Conservation (phyloP, 1,284 basidiomycete genomes). For the Boletellus sp. region DNA sequence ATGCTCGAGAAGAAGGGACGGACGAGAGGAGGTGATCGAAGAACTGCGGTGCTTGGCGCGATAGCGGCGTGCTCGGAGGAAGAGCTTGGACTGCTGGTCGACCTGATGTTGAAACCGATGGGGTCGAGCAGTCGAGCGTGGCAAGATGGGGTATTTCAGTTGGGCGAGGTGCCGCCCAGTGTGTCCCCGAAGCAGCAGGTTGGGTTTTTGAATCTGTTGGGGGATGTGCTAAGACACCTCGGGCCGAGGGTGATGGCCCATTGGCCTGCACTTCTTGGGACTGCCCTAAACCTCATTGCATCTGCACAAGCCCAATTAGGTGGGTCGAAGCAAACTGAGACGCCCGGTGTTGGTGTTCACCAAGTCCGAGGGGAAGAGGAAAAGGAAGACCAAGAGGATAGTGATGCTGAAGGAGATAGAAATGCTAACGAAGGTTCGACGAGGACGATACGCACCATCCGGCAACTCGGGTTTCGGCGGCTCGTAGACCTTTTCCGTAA, state of each 20-base stretch:
- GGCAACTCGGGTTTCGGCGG: conserved; percentile 84
- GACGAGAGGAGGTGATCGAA: conserved; percentile 66
- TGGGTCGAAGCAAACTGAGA: conserved; percentile 16
- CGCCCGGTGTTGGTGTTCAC: conserved; percentile 18
- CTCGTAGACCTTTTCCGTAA: conserved; percentile 85
- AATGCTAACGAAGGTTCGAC: conserved; percentile 37
- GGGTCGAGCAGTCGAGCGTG: conserved; percentile 32
- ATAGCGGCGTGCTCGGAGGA: conserved; percentile 69
- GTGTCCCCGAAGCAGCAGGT: conserved; percentile 70
- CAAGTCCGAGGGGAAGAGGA: conserved; percentile 35
- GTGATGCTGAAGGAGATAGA: conserved; percentile 27
- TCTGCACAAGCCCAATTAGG: conserved; percentile 53
- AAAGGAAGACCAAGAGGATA: conserved; percentile 35
- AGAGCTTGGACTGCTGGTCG: conserved; percentile 78
- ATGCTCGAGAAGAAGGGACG: conserved; percentile 84
- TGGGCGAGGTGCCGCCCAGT: conserved; percentile 31
- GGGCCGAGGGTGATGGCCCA: conserved; percentile 65
- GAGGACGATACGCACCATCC: conserved; percentile 58
- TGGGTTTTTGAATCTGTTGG: conserved; percentile 83
- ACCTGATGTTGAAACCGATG: conserved; percentile 89
- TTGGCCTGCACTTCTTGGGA: conserved; percentile 74
- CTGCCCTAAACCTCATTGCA: conserved; percentile 62
- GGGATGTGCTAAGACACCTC: conserved; percentile 78
- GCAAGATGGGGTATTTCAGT: conserved; percentile 26
- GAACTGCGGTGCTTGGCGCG: conserved; percentile 74